phyloP scores from a whole-genome alignment of 2,329 filamentous ascomycete species.

The Sclerotinia trifoliorum region DNA sequence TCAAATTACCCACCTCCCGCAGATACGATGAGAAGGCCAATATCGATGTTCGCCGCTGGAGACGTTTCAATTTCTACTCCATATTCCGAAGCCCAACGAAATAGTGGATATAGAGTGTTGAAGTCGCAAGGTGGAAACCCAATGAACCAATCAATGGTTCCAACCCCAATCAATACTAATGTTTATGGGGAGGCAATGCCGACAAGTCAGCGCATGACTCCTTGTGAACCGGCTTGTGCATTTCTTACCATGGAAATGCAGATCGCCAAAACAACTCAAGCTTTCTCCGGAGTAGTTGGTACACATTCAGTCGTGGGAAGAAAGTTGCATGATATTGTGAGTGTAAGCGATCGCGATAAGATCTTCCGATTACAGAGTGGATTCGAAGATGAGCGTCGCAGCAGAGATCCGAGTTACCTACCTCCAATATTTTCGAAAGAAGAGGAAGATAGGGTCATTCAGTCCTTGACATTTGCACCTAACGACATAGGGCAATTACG shows the following conservation, averaged over 20 bases:
- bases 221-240: conserved; percentile 52
- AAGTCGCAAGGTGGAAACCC: conserved; percentile 50
- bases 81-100: conserved; percentile 47
- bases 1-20: conserved; percentile 35
- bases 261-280: conserved; percentile 54
- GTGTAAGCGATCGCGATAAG: conserved; percentile 52
- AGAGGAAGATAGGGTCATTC: conserved; percentile 55
- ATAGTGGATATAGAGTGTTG: conserved; percentile 51
- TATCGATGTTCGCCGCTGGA: conserved; percentile 50
- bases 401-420: conserved; percentile 58
- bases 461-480: conserved; percentile 52
- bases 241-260: conserved; percentile 60
- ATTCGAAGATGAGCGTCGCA: conserved; percentile 56
- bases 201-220: conserved; percentile 37
- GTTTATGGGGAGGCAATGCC: conserved; percentile 44
- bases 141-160: conserved; percentile 46
- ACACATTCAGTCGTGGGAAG: conserved; percentile 48
- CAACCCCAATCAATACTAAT: conserved; percentile 50
- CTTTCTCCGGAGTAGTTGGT: conserved; percentile 57
- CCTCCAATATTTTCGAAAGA: conserved; percentile 59
- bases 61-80: conserved; percentile 45
- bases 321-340: conserved; percentile 55
- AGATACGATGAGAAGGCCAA: conserved; percentile 46
- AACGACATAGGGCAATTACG: conserved; percentile 54
- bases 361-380: conserved; percentile 50